phyloP scores from a whole-genome alignment of 306 rosid species.

The Lupinus albus region DNA sequence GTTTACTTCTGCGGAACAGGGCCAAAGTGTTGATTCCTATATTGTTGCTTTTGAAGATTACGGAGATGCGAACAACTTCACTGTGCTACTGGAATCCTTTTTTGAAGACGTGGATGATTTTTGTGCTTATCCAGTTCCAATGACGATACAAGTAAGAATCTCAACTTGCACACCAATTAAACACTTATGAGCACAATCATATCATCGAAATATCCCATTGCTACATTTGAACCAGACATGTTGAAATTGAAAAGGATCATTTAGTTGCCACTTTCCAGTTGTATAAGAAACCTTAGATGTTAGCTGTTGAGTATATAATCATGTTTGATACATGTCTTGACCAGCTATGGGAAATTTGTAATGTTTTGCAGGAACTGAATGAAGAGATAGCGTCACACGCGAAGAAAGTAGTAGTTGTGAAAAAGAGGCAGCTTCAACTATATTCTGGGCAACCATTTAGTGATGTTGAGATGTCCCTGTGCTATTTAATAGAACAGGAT shows the following conservation, averaged over 20 bases:
- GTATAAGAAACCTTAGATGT: not conserved
- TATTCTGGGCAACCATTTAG: conserved; percentile 84
- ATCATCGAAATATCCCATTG: conserved; percentile 24
- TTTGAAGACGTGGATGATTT: conserved; percentile 75
- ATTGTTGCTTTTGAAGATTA: conserved; percentile 81
- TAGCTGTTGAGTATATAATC: conserved; percentile 16
- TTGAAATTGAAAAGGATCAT: conserved; percentile 32
- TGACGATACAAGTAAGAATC: conserved; percentile 64
- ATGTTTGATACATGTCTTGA: conserved; percentile 23
- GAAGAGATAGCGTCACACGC: conserved; percentile 55
- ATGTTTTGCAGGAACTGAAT: conserved; percentile 65
- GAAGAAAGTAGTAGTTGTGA: conserved; percentile 66
- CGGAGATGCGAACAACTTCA: conserved; percentile 75
- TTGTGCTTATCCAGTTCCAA: conserved; percentile 62
- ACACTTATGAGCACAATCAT: not conserved
- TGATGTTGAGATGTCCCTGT: conserved; percentile 76
- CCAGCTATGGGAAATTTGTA: not conserved
- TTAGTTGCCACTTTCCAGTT: conserved; percentile 10
- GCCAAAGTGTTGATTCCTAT: conserved; percentile 50
- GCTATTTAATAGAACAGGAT: conserved; percentile 55
- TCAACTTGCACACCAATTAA: conserved; percentile 17
- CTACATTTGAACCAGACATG: conserved; percentile 7
- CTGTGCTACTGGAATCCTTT: conserved; percentile 67
- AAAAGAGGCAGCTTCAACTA: conserved; percentile 77
- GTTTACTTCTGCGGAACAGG: conserved; percentile 45